Base-by-base conservation (phyloP, 192 early-diverging fungal species). In the Coemansia sp. region DNA sequence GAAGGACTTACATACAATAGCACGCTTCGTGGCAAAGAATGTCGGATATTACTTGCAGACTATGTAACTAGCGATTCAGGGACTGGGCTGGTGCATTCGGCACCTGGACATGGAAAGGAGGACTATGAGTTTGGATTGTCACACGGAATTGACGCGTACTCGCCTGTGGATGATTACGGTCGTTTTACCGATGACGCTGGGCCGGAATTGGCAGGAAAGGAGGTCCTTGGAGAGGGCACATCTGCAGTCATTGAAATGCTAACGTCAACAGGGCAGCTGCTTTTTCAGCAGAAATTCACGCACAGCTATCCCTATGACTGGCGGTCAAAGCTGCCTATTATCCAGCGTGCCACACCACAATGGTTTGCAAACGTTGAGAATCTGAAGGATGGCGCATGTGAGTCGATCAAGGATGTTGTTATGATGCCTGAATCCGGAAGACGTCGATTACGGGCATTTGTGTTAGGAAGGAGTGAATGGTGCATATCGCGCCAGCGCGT, bases 301-400 rank as follows among this genome's bases (percentile, higher is more conserved):
- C 91, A 93, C 71, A 91, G 89, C 68, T 93, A 91, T 61, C 91
- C 90, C 6, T 93, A 91, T 57, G 91, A 93, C 83, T 93, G 91
- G 91, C 85, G 91, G 23, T 90, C 89, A 63, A 93, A 93, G 64
- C 76, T 87, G 59, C 91, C 91, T 3, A 85, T 93, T 51, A 91
- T 93, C 63, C 80, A 75, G 68, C 85, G 91, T 39, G 90, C 91
- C 7, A 93, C 91, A 6, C 85, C 89, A 33, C 91, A 93, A 73
- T 93, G 91, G 91, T 93, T 93, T 81, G 90, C 90, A 14, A 87
- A 91, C 46, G 75, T 93, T 3, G 82, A 82, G 22, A 73, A 79
- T 11, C 75, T 93, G 32, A 88, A 90, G 65, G 71, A 86, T 52
- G 61, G 83, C 20, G 90, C 88, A 0, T 74, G 87, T 6, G 66